Percentiles rank a stretch among this genome's conserved stretches.
phyloP scores from a whole-genome alignment of 2,329 filamentous ascomycete genomes.

The Fusarium nisikadoi region DNA sequence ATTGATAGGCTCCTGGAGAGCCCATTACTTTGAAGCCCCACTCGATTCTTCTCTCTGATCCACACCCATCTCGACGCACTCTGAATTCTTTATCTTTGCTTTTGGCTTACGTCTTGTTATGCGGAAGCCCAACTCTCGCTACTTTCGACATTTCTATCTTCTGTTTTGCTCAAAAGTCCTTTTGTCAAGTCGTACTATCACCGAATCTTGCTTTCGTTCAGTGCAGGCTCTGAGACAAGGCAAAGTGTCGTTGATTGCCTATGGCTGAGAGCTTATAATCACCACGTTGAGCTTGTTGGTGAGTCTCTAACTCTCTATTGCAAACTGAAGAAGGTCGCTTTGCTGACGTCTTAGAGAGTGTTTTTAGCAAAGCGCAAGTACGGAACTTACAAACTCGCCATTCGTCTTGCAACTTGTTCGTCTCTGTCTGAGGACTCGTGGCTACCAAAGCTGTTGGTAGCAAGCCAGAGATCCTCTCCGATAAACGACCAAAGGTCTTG shows the following conservation, averaged over 20 bases:
- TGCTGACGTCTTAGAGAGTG: accelerated
- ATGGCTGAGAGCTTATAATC: neutral
- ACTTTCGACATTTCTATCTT: accelerated
- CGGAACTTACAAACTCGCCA: accelerated
- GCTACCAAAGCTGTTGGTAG: accelerated
- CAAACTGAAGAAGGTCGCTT: accelerated
- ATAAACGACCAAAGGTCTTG: accelerated
- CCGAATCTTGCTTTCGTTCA: accelerated
- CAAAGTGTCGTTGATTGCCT: neutral
- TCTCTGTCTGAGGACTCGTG: accelerated
- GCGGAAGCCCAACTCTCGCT: accelerated
- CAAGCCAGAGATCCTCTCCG: accelerated
- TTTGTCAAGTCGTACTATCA: accelerated
- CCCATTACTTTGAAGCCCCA: neutral
- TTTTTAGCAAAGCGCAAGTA: accelerated
- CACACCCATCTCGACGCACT: neutral
- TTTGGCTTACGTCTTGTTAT: neutral
- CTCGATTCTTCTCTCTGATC: neutral
- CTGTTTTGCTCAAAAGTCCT: accelerated
- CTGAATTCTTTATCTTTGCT: neutral
- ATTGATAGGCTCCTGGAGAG: neutral
- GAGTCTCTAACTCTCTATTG: neutral
- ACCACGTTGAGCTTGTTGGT: accelerated
- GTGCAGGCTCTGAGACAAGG: neutral
- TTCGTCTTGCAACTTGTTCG: neutral